Conservation (phyloP, 805 yeast species). For the Yueomyces sinensis region DNA sequence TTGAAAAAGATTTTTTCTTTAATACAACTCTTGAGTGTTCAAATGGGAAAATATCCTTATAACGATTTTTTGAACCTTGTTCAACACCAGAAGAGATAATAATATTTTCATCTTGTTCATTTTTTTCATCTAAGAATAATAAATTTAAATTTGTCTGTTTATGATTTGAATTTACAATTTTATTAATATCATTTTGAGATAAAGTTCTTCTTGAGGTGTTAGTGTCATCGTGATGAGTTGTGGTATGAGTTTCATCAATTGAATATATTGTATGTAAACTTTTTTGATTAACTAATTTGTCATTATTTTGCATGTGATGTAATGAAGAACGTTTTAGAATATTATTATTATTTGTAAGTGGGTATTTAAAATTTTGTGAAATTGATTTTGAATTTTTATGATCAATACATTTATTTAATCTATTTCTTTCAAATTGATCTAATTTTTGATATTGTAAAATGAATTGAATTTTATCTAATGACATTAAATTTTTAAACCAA, state of each 20-base stretch:
- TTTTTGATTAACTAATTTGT: neutral
- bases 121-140: neutral
- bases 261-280: neutral
- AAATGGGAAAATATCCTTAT: constrained; percentile 78
- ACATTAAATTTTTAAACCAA: constrained; percentile 35
- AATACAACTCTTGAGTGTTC: constrained; percentile 74
- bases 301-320: neutral
- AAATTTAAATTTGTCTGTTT: constrained; percentile 1
- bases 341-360: neutral
- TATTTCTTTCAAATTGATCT: constrained; percentile 55
- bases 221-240: neutral
- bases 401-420: constrained; percentile 33
- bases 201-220: neutral
- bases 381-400: neutral
- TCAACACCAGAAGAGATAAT: constrained; percentile 66
- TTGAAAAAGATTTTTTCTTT: constrained; percentile 9
- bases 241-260: neutral
- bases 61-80: constrained; percentile 68
- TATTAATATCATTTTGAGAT: neutral
- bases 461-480: constrained; percentile 16
- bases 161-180: neutral
- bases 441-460: constrained; percentile 45
- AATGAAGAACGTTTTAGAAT: neutral
- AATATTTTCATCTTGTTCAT: constrained; percentile 16
- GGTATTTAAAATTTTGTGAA: neutral